Evolutionary conservation across 129 eudicot genomes (phyloP), one percentile per base, ranked within the genome.

Genomic region (Artemisia annua): DNA sequence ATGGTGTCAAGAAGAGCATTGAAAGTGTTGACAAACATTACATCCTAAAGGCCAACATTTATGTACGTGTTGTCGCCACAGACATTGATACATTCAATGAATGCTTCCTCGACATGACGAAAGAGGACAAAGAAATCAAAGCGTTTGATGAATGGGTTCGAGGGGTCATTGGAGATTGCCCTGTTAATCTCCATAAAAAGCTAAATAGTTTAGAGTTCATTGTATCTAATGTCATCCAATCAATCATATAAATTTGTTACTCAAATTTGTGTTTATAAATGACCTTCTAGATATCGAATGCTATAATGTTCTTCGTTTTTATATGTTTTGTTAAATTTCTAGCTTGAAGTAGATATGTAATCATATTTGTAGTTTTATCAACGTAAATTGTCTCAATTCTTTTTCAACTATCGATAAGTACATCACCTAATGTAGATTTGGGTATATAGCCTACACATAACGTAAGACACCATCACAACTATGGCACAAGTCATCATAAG

Each of bases 61-160:
- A 77, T 57, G 46, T 84, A n/a, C 74, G 78, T 12, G 83, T 60
- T 15, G 10, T 81, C 16, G 66, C 82, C 1, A 32, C 83, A 0
- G 71, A 80, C 15, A 63, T 80, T 30, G 81, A 77, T 46, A 77
- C 85, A 3, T 84, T 85, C 43, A 67, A 78, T 3, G 75, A 81
- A 6, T 78, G 83, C 32, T 77, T 73, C 46, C 17, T 60, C 15
- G 83, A 84, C 35, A 59, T 74, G 72, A 54, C 24, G 11, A 73
- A 76, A 11, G 81, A 75, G 28, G 83, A 81, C 43, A 64, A 58
- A 15, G 82, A 85, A 67, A n/a, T 73, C 19, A 75, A 65, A 62
- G 73, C 71, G 20, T 81, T 84, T 74, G 78, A 78, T 60, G 78
- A 59, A 0, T 84, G 88, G 88, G 78, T 84, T 70, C 63, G 35